Conservation (phyloP, 768 basidiomycete species). For the Tulasnella sp. region DNA sequence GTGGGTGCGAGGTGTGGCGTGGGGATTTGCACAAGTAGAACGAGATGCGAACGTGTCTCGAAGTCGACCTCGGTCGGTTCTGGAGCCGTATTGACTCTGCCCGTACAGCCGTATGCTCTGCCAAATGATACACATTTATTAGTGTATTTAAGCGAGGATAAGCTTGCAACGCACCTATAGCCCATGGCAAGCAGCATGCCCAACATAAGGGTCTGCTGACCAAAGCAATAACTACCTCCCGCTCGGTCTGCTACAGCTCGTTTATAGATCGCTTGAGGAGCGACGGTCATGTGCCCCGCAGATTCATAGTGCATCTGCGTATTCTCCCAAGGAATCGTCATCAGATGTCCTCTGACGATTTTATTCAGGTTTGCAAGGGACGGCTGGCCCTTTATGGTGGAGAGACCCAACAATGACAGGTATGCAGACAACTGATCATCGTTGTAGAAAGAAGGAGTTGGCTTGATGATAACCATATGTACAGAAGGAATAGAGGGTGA, state of each 20-base stretch:
- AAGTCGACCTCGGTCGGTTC: neutral
- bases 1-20: neutral
- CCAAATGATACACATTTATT: neutral
- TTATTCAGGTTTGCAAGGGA: conserved; percentile 11
- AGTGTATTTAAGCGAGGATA: neutral
- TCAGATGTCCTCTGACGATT: conserved; percentile 22
- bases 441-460: conserved; percentile 27
- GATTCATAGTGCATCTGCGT: conserved; percentile 29
- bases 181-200: conserved; percentile 31
- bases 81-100: neutral
- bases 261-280: conserved; percentile 14
- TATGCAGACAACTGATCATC: conserved; percentile 16
- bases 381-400: conserved; percentile 8
- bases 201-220: conserved; percentile 9
- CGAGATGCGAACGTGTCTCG: conserved; percentile 11
- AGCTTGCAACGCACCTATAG: conserved; percentile 21
- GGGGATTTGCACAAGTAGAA: conserved; percentile 31
- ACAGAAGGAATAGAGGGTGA: neutral
- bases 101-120: conserved; percentile 14
- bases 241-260: conserved; percentile 5
- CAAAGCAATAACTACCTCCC: conserved; percentile 25
- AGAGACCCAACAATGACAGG: neutral
- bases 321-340: conserved; percentile 31
- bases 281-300: conserved; percentile 1
- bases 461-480: conserved; percentile 9